phyloP scores from a whole-genome alignment of 2,329 filamentous ascomycete genomes.

The Arthrocladium fulminans region DNA sequence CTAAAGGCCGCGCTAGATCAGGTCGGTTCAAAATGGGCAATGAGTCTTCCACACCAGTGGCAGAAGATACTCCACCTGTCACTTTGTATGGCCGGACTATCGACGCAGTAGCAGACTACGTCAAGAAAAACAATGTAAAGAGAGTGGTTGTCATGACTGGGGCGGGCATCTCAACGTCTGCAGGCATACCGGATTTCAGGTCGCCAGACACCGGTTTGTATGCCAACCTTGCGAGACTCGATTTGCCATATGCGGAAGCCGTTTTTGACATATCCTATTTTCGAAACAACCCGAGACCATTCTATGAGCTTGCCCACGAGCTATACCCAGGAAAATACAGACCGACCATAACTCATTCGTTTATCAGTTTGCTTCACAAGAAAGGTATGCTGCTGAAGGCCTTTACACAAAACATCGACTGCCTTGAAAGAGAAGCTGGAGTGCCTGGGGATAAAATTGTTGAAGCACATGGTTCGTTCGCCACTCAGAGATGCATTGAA shows the following conservation, averaged over 20 bases:
- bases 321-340: constrained; percentile 83
- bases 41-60: constrained; percentile 61
- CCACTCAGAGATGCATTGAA: constrained; percentile 81
- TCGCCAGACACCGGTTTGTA: constrained; percentile 91
- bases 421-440: constrained; percentile 78
- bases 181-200: constrained; percentile 80
- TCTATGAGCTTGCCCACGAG: constrained; percentile 86
- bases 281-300: constrained; percentile 70
- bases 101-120: constrained; percentile 67
- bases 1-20: constrained; percentile 14
- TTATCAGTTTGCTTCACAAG: constrained; percentile 70
- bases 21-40: constrained; percentile 65
- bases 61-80: constrained; percentile 54
- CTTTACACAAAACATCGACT: constrained; percentile 98
- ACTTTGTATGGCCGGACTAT: constrained; percentile 62
- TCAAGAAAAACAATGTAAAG: constrained; percentile 58
- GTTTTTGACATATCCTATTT: constrained; percentile 94
- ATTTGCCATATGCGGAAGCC: constrained; percentile 81
- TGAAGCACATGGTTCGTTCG: constrained; percentile 93
- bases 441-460: constrained; percentile 73
- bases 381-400: constrained; percentile 74
- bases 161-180: constrained; percentile 62
- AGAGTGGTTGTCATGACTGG: constrained; percentile 83
- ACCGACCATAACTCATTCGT: constrained; percentile 83
- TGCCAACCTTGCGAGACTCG: constrained; percentile 75